These are phyloP conservation scores for Bigelowiella natans DNA, from an alignment of 78 protist species.

Conservation along the genomic window DNA sequence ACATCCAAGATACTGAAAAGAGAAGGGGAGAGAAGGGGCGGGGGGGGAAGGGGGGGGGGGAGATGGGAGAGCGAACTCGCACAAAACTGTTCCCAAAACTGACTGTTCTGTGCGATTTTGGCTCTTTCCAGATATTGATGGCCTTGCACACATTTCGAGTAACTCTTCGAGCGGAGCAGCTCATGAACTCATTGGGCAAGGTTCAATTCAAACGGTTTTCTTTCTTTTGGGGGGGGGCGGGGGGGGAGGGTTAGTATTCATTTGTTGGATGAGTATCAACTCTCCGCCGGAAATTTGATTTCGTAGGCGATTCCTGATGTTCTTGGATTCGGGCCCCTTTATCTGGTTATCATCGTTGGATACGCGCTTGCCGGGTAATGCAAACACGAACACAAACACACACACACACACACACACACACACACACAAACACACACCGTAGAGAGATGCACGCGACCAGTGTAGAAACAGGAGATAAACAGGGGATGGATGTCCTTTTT, in stretches of 20 bases:
- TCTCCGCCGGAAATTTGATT: too few relatives aligned
- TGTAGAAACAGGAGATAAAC: too few relatives aligned
- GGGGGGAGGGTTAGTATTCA: neutral
- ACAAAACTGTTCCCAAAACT: too few relatives aligned
- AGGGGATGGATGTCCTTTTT: too few relatives aligned
- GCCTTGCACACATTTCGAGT: neutral
- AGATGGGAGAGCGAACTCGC: too few relatives aligned
- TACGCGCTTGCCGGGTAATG: neutral
- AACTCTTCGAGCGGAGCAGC: neutral
- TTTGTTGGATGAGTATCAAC: too few relatives aligned
- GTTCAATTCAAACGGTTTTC: neutral
- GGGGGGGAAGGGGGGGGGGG: too few relatives aligned
- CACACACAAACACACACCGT: neutral
- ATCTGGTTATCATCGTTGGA: neutral
- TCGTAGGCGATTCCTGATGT: neutral
- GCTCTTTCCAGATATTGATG: neutral
- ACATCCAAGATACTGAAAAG: too few relatives aligned
- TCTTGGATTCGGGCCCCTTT: neutral
- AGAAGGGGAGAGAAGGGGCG: too few relatives aligned
- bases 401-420: neutral
- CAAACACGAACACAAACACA: neutral
- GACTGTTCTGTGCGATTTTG: too few relatives aligned
- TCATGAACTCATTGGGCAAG: neutral
- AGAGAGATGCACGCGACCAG: too few relatives aligned
- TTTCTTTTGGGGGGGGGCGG: too few relatives aligned